Evolutionary conservation across 495 filamentous ascomycete genomes (phyloP).

Genomic region (Evansstolkia leycettana): DNA sequence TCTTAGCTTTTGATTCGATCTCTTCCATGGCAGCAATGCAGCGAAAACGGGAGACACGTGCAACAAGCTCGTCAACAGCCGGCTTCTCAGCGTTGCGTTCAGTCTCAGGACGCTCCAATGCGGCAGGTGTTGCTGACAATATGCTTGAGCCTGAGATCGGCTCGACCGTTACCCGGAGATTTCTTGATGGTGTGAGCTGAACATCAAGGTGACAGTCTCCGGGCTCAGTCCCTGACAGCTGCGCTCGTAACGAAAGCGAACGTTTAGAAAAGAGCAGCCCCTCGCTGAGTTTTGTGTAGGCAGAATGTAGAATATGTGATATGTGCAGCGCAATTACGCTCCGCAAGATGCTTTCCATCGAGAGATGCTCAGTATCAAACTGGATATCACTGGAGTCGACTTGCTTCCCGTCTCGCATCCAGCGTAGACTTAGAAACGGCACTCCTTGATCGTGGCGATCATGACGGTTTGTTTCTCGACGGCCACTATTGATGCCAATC

Average conservation of each 20-base stretch:
- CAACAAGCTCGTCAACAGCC: constrained; percentile 39
- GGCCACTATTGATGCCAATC: constrained; percentile 63
- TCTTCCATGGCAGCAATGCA: constrained; percentile 47
- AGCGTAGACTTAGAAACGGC: constrained; percentile 55
- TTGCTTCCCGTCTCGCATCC: constrained; percentile 74
- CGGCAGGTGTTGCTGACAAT: constrained; percentile 23
- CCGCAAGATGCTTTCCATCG: constrained; percentile 59
- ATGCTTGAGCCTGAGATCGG: constrained; percentile 39
- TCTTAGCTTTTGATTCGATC: constrained; percentile 45
- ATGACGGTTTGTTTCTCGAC: constrained; percentile 20
- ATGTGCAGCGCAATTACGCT: constrained; percentile 65
- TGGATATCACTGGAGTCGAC: constrained; percentile 50
- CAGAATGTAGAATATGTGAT: constrained; percentile 47
- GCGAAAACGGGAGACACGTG: constrained; percentile 43
- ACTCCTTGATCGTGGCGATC: constrained; percentile 10
- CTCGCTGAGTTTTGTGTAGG: constrained; percentile 42
- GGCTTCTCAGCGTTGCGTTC: constrained; percentile 29
- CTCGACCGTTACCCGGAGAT: constrained; percentile 53
- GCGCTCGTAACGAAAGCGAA: constrained; percentile 39
- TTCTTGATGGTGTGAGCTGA: constrained; percentile 48
- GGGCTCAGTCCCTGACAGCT: constrained; percentile 45
- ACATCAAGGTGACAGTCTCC: constrained; percentile 52
- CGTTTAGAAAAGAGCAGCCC: constrained; percentile 45
- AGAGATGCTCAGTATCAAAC: constrained; percentile 54
- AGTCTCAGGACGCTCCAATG: constrained; percentile 34